Evolutionary conservation across 2,329 filamentous ascomycete species (phyloP).

Genomic region (Capronia epimyces): DNA sequence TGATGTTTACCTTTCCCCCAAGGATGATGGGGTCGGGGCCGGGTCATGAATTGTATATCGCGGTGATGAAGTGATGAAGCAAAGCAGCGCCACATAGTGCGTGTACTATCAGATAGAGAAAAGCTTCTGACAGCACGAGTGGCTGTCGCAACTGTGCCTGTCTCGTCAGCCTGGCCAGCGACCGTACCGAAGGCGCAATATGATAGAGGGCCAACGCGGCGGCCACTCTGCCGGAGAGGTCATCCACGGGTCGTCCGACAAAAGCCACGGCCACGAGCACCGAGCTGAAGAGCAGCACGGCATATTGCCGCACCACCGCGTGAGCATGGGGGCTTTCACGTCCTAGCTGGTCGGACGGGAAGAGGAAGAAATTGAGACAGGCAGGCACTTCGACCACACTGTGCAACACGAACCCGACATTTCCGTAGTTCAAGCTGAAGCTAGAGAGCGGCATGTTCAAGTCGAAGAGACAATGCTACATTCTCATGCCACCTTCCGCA

Average conservation of each 20-base stretch:
- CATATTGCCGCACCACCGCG: constrained; percentile 37
- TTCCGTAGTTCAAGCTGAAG: no score
- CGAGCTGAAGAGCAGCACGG: constrained; percentile 35
- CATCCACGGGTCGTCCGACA: constrained; percentile 29
- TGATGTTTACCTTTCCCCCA: no score
- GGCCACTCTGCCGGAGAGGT: constrained; percentile 31
- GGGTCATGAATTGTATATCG: constrained; percentile 1
- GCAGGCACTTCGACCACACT: constrained; percentile 36
- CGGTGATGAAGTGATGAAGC: constrained; percentile 13
- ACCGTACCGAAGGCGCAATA: constrained; percentile 32
- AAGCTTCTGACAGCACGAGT: constrained; percentile 22
- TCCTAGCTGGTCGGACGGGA: constrained; percentile 32
- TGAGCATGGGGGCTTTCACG: constrained; percentile 34
- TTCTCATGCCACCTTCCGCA: no score
- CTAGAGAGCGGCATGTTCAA: neutral
- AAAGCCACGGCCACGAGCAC: constrained; percentile 35
- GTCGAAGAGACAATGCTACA: neutral
- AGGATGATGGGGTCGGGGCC: neutral
- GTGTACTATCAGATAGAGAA: constrained; percentile 27
- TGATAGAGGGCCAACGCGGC: constrained; percentile 36
- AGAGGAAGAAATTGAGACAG: constrained; percentile 35
- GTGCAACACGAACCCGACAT: constrained; percentile 32
- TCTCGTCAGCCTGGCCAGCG: constrained; percentile 22
- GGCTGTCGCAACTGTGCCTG: constrained; percentile 12
- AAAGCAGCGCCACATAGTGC: constrained; percentile 16